Base-by-base conservation (phyloP, 1,139 yeast genomes). In the Hemisphaericaspora lyxosophila region DNA sequence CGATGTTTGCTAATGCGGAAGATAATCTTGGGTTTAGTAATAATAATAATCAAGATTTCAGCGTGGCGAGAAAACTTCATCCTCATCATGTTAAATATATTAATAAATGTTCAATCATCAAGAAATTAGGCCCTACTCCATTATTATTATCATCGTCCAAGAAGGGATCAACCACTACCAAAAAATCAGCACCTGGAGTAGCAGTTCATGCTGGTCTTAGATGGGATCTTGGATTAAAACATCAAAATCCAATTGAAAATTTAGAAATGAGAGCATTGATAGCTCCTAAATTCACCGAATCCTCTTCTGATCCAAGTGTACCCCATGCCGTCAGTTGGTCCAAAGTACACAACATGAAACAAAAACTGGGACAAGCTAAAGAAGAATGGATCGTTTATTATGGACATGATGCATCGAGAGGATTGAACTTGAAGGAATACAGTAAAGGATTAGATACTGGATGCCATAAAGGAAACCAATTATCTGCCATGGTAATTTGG, bases 371-470 rank as follows among this genome's bases (percentile, higher is more conserved):
- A 6, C 46, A 54, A 27, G 54, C 60, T 1, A 44, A 57, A 8
- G 62, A 73, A 22, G 40, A 55, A 5, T 35, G 46, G 30, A 75
- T 77, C n/a, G 90, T 88, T 1, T 80, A 78, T 51, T 90, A 90
- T 55, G 97, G 97, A 1, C 97, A 90, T 55, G 95, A 86, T 57
- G 95, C 97, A 4, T 71, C 80, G 40, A 67, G 82, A 41, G 96
- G 97, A 0, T 72, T 90, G 34, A 80, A 76, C 41, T 48, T 83
- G 36, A 74, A 76, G 46, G 73, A 75, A 44, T 87, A 69, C 58
- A 72, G 95, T 4, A 80, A 75, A 50, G 97, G 97, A 0, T 63
- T 90, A 29, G 97, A 90, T 55, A 69, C 87, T 8, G 86, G 86
- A 2, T 90, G 97, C 62, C 85, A 80, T 46, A 74, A 76, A 44